Base-by-base conservation (phyloP, 768 basidiomycete species). In the Serpula lacrymans region DNA sequence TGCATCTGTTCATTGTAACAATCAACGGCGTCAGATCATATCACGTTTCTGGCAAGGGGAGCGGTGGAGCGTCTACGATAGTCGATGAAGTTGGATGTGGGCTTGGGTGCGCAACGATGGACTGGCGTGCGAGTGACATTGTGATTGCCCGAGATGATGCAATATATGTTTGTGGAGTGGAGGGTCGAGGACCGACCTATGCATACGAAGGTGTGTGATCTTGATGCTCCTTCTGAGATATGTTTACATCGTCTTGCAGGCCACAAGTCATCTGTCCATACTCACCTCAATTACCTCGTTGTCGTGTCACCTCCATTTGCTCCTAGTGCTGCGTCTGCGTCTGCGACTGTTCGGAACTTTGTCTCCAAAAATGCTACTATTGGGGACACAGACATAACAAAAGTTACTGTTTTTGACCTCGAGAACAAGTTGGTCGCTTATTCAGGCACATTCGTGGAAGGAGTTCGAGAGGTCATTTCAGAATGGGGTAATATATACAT, bases 361-460 rank as follows among this genome's bases (percentile, higher is more conserved):
- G 82, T 79, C 27, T 77, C 80, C 2, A 69, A 75, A 9, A 69
- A 69, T 3, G 57, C 56, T 5, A 71, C 68, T 32, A 50, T 71
- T 5, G 40, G 46, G 5, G 51, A 75, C 28, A 62, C 74, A 0
- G 88, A 90, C 37, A 78, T 88, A 27, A 79, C 82, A 10, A 85
- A 81, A 46, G 78, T 98, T 29, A 86, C 84, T 0, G 77, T 98
- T 1, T 85, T 97, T 49, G 94, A 99, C 56, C 78, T 85, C 26
- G 88, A 90, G 54, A 96, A 94, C 64, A 92, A 93, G 65, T 75
- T 93, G 38, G 76, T 95, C 12, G 87, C 88, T 5, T 93, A 89
- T 54, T 79, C 82, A 0, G 85, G 82, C 5, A 76, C 84, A 2
- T 91, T 93, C 52, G 75, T 78, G 16, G 80, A 85, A 41, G 93